Base-by-base conservation (phyloP, 2,329 filamentous ascomycete genomes). In the Ophiostoma novo-ulmi region DNA sequence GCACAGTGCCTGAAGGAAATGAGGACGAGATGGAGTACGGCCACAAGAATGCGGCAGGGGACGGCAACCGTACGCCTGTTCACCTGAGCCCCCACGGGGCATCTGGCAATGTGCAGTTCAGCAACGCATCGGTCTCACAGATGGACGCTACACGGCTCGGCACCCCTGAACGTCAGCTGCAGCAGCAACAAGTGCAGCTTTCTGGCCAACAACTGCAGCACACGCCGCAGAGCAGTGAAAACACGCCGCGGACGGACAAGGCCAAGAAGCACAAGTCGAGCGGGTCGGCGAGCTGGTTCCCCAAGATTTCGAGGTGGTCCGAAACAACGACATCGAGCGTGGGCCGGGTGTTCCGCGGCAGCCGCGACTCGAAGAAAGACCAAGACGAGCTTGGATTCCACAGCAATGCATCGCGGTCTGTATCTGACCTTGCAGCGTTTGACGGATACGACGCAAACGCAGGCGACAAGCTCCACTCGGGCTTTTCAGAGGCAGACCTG, bases 281-380 rank as follows among this genome's bases (percentile, higher is more conserved):
- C 77, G 88, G 89, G 71, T 95, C 93, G 0, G 92, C 91, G 0
- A 84, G 86, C 69, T 89, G 88, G 83, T 91, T 97, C 73, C 93
- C 94, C 35, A 97, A 97, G 82, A 94, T 97, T 73, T 98, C 95
- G 6, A 88, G 95, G 63, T 99, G 95, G 95, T 98, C 94, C 0
- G 95, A 96, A 81, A 98, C 94, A 1, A 99, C 95, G 0, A 87
- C 94, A 4, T 97, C 93, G 0, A 97, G 93, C 72, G 88, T 93
- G 63, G 89, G 92, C 64, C 90, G 91, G 75, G 91, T 90, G 58
- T 91, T 94, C 78, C 88, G 90, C 58, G 88, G 87, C 76, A 92
- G 88, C 77, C 87, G 85, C 75, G 84, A 85, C 63, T 83, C 83
- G 81, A 89, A 82, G 80, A 88, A 83, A 79, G 89, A 82, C 80